Evolutionary conservation across 768 basidiomycete genomes (phyloP).

Genomic region (Termitomyces heimii): DNA sequence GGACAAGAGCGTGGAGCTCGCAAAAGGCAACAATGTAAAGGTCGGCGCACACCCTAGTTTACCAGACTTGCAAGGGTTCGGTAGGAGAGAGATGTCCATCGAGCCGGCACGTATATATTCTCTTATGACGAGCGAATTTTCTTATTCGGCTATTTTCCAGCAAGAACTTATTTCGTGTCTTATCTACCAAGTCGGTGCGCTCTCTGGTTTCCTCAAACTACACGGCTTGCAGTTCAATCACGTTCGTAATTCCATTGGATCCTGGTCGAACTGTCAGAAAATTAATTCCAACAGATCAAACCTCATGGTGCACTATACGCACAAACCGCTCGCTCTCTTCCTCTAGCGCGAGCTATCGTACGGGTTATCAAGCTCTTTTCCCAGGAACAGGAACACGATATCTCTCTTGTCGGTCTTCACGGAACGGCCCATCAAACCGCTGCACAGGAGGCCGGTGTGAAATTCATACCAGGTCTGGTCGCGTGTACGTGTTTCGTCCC

Average conservation of each 20-base stretch:
- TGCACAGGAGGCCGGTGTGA: constrained; percentile 46
- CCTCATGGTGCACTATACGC: constrained; percentile 61
- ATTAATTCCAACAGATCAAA: constrained; percentile 35
- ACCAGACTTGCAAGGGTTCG: constrained; percentile 61
- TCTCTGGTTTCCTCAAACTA: constrained; percentile 50
- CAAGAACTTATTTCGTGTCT: constrained; percentile 57
- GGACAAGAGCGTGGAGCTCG: constrained; percentile 53
- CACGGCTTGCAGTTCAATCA: constrained; percentile 52
- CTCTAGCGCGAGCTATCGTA: constrained; percentile 51
- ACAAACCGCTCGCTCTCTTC: constrained; percentile 49
- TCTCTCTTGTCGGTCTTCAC: constrained; percentile 59
- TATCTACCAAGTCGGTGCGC: constrained; percentile 63
- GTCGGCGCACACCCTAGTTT: constrained; percentile 68
- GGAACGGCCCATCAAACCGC: constrained; percentile 58
- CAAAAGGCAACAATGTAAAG: constrained; percentile 47
- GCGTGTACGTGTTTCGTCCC: neutral
- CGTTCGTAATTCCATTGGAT: constrained; percentile 23
- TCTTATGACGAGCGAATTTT: no score
- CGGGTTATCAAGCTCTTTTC: constrained; percentile 48
- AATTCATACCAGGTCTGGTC: constrained; percentile 53
- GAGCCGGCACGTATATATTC: constrained; percentile 53
- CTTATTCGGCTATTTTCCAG: no score
- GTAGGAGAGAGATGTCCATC: constrained; percentile 58
- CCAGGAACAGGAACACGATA: constrained; percentile 19
- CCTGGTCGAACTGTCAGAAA: neutral